Evolutionary conservation across 192 early-diverging fungal genomes (phyloP), one percentile per base, ranked within the genome.

Genomic region (Polychytrium aggregatum): DNA sequence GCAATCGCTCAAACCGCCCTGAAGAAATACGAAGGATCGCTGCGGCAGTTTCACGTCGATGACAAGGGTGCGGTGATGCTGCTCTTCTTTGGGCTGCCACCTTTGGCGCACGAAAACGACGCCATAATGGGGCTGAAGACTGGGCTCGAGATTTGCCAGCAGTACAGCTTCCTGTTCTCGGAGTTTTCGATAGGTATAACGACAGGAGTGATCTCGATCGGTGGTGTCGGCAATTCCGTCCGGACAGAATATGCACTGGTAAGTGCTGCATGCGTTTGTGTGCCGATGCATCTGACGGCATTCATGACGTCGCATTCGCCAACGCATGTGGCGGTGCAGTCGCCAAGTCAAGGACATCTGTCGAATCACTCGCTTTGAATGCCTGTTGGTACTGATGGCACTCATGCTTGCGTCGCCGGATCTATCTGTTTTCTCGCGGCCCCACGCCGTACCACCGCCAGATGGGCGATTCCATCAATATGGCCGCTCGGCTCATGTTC

Each of bases 381-480:
- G n/a, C n/a, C n/a, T n/a, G n/a, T n/a, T n/a, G n/a, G n/a, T n/a
- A n/a, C n/a, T n/a, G n/a, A n/a, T n/a, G n/a, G n/a, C n/a, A n/a
- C n/a, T n/a, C n/a, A n/a, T n/a, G n/a, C n/a, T n/a, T n/a, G n/a
- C n/a, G n/a, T n/a, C n/a, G n/a, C n/a, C n/a, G n/a, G n/a, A n/a
- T n/a, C n/a, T n/a, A n/a, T n/a, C n/a, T n/a, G n/a, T n/a, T n/a
- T n/a, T n/a, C n/a, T n/a, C n/a, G n/a, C n/a, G n/a, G n/a, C n/a
- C n/a, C n/a, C n/a, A n/a, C n/a, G n/a, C n/a, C n/a, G n/a, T n/a
- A n/a, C n/a, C n/a, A n/a, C n/a, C n/a, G n/a, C n/a, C n/a, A 74
- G 72, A 74, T 74, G 72, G 72, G 72, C 21, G 72, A 74, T 42
- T 68, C 72, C 8, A 74, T 74, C 37, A 74, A 74, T 44, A 74